Conservation (phyloP, 169 alveolate genomes). For the Theileria sp. region DNA sequence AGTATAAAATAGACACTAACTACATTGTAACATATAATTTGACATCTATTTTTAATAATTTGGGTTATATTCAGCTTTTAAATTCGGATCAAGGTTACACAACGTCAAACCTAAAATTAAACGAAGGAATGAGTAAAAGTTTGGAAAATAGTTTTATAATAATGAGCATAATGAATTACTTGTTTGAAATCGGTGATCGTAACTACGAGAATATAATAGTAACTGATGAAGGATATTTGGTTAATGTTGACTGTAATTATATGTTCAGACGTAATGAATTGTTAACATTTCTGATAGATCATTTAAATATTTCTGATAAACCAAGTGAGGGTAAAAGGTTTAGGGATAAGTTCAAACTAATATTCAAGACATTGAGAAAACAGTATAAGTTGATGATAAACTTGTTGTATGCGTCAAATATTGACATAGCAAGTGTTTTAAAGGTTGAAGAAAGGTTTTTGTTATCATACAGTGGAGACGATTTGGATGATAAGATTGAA, state of each 20-base stretch:
- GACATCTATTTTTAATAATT: not conserved
- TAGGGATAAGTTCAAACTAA: slow-evolving; percentile 18
- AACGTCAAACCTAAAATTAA: not conserved
- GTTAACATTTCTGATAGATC: slow-evolving; percentile 82
- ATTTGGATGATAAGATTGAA: not conserved
- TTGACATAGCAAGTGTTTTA: slow-evolving; percentile 18
- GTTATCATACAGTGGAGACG: not conserved
- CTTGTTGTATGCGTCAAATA: slow-evolving; percentile 28
- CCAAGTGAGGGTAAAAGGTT: slow-evolving; percentile 74
- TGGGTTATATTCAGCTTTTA: not conserved
- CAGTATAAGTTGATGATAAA: slow-evolving; percentile 33
- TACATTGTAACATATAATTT: not conserved
- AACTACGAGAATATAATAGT: slow-evolving; percentile 96
- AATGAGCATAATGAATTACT: slow-evolving; percentile 94
- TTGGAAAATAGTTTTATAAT: slow-evolving; percentile 96
- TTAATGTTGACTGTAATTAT: slow-evolving; percentile 98
- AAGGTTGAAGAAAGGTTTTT: slow-evolving; percentile 37
- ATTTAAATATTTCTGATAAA: slow-evolving; percentile 66
- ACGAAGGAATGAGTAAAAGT: slow-evolving; percentile 33
- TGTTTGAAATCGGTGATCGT: slow-evolving; percentile 98
- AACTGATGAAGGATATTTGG: slow-evolving; percentile 88
- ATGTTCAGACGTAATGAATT: slow-evolving; percentile 49
- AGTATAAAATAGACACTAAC: not conserved
- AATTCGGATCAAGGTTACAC: not conserved
- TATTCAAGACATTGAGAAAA: slow-evolving; percentile 33